phyloP scores from a whole-genome alignment of 768 basidiomycete genomes.

The Lentinula edodes region DNA sequence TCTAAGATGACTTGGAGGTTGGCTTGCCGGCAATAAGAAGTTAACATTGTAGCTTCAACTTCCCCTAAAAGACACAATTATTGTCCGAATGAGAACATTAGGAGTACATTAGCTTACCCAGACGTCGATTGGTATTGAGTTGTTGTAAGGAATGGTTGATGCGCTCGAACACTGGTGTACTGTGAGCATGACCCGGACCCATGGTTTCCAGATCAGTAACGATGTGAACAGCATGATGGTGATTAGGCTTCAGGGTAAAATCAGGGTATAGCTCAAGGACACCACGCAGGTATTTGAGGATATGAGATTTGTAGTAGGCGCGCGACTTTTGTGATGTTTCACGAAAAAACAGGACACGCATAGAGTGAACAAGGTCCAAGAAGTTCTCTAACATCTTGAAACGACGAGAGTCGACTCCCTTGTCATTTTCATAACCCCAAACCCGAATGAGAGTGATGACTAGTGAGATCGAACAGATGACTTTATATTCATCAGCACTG shows the following conservation, averaged over 20 bases:
- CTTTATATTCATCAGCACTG: conserved; percentile 29
- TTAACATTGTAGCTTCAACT: too few species aligned
- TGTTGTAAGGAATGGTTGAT: conserved; percentile 20
- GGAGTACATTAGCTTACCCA: conserved; percentile 9
- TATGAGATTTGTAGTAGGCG: conserved; percentile 15
- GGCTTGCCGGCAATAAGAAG: too few species aligned
- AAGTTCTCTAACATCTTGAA: conserved; percentile 19
- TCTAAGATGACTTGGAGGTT: too few species aligned
- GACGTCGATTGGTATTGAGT: conserved; percentile 17
- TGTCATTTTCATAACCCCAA: conserved; percentile 18
- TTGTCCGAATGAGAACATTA: neutral
- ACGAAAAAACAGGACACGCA: too few species aligned
- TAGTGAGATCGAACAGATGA: conserved; percentile 6
- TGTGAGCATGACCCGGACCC: conserved; percentile 21
- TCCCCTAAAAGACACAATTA: conserved; percentile 1
- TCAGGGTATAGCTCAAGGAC: conserved; percentile 13
- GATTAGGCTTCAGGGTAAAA: conserved; percentile 13
- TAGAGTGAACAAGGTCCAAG: conserved; percentile 19
- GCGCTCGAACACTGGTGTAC: conserved; percentile 22
- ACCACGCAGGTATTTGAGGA: conserved; percentile 13
- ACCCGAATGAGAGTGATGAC: conserved; percentile 27
- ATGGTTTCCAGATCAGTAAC: conserved; percentile 13
- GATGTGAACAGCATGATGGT: conserved; percentile 20
- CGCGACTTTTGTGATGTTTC: too few species aligned
- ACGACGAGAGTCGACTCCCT: conserved; percentile 9